A percentile compares a stretch with the other conserved stretches of the same genome.
phyloP scores from a whole-genome alignment of 1,284 basidiomycete genomes.

The Macrocystidia cucumis region DNA sequence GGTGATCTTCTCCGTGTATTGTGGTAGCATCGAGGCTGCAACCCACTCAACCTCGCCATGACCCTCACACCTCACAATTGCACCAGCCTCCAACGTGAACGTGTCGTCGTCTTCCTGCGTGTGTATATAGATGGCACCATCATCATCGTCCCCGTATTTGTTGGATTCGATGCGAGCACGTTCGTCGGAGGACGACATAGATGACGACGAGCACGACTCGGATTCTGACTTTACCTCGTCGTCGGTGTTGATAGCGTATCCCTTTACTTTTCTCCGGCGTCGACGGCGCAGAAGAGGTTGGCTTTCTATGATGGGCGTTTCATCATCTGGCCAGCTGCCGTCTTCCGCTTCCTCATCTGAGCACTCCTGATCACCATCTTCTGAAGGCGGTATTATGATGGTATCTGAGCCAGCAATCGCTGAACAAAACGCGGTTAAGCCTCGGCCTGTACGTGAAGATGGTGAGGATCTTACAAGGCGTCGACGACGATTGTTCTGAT shows the following conservation, averaged over 20 bases:
- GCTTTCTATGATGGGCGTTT: neutral
- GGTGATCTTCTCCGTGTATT: constrained; percentile 31
- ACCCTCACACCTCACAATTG: too few species aligned
- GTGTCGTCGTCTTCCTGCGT: too few species aligned
- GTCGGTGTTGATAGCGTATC: constrained; percentile 19
- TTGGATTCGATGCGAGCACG: constrained; percentile 13
- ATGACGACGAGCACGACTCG: too few species aligned
- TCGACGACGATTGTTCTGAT: too few species aligned
- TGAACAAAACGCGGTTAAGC: too few species aligned
- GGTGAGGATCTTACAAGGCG: too few species aligned
- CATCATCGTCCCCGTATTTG: constrained; percentile 10
- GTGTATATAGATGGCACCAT: constrained; percentile 8
- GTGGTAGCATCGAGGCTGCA: constrained; percentile 24
- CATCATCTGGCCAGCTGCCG: constrained; percentile 1
- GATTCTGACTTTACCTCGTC: constrained; percentile 18
- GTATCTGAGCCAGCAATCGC: too few species aligned
- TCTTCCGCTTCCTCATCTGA: constrained; percentile 1
- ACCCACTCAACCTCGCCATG: constrained; percentile 13
- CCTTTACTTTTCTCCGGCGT: constrained; percentile 11
- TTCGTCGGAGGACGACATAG: too few species aligned
- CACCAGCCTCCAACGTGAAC: constrained; percentile 8
- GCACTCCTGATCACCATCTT: too few species aligned
- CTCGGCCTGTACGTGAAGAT: too few species aligned
- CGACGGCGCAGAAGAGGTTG: neutral
- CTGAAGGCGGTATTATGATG: too few species aligned